phyloP scores from a whole-genome alignment of 1,284 basidiomycete genomes.

The Fistulina hepatica region DNA sequence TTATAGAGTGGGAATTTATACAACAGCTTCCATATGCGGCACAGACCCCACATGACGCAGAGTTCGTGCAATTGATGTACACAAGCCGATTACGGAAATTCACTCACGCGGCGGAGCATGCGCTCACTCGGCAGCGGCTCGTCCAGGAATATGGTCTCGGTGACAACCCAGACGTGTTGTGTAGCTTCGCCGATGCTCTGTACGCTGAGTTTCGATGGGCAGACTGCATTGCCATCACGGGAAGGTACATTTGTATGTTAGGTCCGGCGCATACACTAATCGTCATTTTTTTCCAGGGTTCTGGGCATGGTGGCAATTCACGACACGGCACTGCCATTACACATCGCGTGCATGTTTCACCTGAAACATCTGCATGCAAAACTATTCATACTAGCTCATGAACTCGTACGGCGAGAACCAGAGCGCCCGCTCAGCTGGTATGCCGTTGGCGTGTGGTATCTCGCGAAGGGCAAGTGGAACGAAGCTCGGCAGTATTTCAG shows the following conservation, averaged over 20 bases:
- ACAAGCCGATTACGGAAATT: constrained; percentile 86
- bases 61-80: constrained; percentile 88
- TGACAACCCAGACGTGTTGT: constrained; percentile 89
- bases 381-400: constrained; percentile 92
- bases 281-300: constrained; percentile 45
- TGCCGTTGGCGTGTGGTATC: constrained; percentile 96
- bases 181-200: constrained; percentile 84
- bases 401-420: constrained; percentile 89
- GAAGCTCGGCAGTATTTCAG: constrained; percentile 90
- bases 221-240: constrained; percentile 86
- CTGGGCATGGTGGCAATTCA: constrained; percentile 74
- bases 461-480: constrained; percentile 74
- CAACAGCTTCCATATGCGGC: constrained; percentile 74
- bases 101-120: constrained; percentile 74
- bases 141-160: constrained; percentile 70
- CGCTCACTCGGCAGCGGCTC: constrained; percentile 60
- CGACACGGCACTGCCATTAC: constrained; percentile 79
- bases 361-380: constrained; percentile 83
- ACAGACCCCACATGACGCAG: constrained; percentile 79
- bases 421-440: constrained; percentile 95
- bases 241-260: constrained; percentile 52
- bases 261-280: too few species aligned
- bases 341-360: constrained; percentile 97
- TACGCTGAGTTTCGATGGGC: constrained; percentile 86
- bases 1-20: constrained; percentile 89